Evolutionary conservation across 1,139 yeast genomes (phyloP), one percentile per base, ranked within the genome.

Genomic region (Suhomyces bokatorum): DNA sequence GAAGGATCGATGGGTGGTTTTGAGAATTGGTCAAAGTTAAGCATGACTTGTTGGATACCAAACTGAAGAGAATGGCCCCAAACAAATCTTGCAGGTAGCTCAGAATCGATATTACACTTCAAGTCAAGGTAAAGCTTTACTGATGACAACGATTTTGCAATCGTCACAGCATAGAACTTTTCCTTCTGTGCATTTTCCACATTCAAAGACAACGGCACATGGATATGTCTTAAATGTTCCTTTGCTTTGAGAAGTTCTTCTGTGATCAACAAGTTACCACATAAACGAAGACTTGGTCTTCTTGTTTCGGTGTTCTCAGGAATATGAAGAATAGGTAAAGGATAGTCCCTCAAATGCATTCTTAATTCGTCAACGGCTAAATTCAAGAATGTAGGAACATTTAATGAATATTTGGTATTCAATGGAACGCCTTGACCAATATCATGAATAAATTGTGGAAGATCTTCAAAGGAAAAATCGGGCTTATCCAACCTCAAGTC

Each of bases 51-150:
- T 53, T 89, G 91, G 33, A 91, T 77, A 1, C 90, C 95, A 32
- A 96, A 91, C 55, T 84, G 89, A 57, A 84, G 85, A 0, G 90
- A 85, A 31, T 85, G 83, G 26, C 96, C 95, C 96, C 97, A 90
- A 0, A 88, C 81, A 35, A 88, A 81, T 31, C 87, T 70, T 0
- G 95, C 80, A 0, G 93, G 83, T 8, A 65, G 62, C 15, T 71
- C 68, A 0, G 95, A 78, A 45, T 75, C 71, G 34, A 87, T 73
- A 13, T 70, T 72, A 48, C 87, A 73, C 11, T 70, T 65, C 51
- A 89, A 60, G 46, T 83, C 83, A 0, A 90, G 78, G 57, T 72
- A 88, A 45, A 87, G 66, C 59, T 91, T 90, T 35, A 89, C 83
- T 0, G 95, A 74, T 0, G 95, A 78, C 38, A 91, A 70, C 0